Conservation (phyloP, 169 alveolate genomes). For the Eimeria praecox region DNA sequence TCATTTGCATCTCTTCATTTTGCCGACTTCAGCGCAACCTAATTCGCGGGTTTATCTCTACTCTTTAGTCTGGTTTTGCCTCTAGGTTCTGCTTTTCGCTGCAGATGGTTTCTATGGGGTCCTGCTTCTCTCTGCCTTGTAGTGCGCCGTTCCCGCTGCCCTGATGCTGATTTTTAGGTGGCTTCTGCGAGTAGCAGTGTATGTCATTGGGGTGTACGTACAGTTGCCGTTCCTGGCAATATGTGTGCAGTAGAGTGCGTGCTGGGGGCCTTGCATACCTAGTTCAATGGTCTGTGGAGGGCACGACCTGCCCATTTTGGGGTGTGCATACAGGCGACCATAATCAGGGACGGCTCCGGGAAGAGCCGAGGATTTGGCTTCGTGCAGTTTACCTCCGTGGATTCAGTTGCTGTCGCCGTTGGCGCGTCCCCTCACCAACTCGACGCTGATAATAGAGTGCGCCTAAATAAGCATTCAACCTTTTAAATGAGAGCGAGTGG, state of each 20-base stretch:
- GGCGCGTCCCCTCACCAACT: conserved; percentile 77
- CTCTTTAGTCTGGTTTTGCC: conserved; percentile 4
- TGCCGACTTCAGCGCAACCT: not conserved
- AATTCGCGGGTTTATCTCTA: not conserved
- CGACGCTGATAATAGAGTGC: conserved; percentile 61
- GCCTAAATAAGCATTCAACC: not conserved
- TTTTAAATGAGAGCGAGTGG: not conserved
- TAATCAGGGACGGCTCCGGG: conserved; percentile 59
- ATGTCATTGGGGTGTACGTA: not conserved
- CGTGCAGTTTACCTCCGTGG: conserved; percentile 72
- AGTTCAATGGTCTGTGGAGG: not conserved
- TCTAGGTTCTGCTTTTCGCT: conserved; percentile 31
- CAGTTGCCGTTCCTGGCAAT: not conserved
- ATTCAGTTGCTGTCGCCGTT: conserved; percentile 68
- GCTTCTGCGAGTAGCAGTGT: conserved; percentile 31
- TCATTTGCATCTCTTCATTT: not conserved
- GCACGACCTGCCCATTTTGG: not conserved
- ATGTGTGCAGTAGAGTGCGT: not conserved
- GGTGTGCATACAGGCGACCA: conserved; percentile 27
- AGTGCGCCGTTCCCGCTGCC: conserved; percentile 47
- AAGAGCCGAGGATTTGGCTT: conserved; percentile 73
- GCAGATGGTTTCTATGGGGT: conserved; percentile 24
- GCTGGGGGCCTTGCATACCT: not conserved
- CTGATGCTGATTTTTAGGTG: not conserved
- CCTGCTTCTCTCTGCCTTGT: conserved; percentile 37